These are phyloP conservation scores for Haplosporangium sp. DNA, from an alignment of 371 early-diverging fungal genomes.

Conservation along the genomic window DNA sequence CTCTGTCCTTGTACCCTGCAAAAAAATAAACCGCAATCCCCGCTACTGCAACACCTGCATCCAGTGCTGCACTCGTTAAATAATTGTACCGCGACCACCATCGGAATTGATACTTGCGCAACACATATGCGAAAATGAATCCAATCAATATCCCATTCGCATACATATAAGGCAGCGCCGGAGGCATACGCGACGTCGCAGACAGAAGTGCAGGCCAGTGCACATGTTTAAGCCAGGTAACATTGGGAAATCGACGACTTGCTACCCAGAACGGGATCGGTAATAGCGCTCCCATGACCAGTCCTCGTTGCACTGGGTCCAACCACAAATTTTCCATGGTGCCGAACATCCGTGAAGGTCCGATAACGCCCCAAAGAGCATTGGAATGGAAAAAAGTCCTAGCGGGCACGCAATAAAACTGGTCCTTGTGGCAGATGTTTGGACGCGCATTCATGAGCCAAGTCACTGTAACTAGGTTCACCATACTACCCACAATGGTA, in stretches of 20 bases:
- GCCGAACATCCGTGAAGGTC: slow-evolving; percentile 53
- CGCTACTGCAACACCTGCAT: slow-evolving; percentile 69
- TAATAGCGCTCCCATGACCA: slow-evolving; percentile 46
- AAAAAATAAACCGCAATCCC: slow-evolving; percentile 64
- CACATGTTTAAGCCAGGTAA: slow-evolving; percentile 68
- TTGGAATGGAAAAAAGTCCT: slow-evolving; percentile 68
- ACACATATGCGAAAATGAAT: slow-evolving; percentile 70
- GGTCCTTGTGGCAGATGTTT: slow-evolving; percentile 62
- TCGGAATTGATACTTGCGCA: slow-evolving; percentile 65
- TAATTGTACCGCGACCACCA: slow-evolving; percentile 84
- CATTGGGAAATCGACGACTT: slow-evolving; percentile 55
- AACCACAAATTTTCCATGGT: slow-evolving; percentile 38
- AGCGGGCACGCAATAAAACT: slow-evolving; percentile 57
- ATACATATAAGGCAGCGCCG: slow-evolving; percentile 63
- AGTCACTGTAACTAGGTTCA: slow-evolving; percentile 65
- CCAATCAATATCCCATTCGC: slow-evolving; percentile 72
- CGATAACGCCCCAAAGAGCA: slow-evolving; percentile 76
- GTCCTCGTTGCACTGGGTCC: slow-evolving; percentile 57
- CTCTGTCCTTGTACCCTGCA: too few species aligned
- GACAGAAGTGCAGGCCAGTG: slow-evolving; percentile 61
- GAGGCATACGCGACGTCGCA: slow-evolving; percentile 78
- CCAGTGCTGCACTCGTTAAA: slow-evolving; percentile 78
- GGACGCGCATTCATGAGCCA: slow-evolving; percentile 69
- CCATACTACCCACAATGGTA: slow-evolving; percentile 54
- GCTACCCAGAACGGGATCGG: slow-evolving; percentile 56